Evolutionary conservation across 768 basidiomycete genomes (phyloP).

Genomic region (Agaricus sinodeliciosus): DNA sequence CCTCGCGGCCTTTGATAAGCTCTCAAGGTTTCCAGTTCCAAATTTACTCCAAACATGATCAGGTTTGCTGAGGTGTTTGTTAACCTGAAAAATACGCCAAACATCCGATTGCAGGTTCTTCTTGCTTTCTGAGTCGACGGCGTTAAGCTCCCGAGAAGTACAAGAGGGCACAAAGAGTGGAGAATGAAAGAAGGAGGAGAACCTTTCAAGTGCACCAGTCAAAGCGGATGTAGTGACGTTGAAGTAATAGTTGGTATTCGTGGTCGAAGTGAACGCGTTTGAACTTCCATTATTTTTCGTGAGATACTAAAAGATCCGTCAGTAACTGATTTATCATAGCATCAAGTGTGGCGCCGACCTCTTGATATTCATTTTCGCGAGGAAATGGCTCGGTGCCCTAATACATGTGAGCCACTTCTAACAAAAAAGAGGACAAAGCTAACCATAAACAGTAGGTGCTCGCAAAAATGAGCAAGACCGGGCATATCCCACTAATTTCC

Average conservation of each 20-base stretch:
- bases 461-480: constrained; percentile 91
- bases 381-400: constrained; percentile 83
- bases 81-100: constrained; percentile 94
- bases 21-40: constrained; percentile 79
- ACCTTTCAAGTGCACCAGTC: constrained; percentile 65
- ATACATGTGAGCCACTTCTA: not conserved
- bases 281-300: constrained; percentile 78
- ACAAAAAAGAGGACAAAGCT: constrained; percentile 18
- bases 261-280: constrained; percentile 90
- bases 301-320: constrained; percentile 45
- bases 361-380: constrained; percentile 90
- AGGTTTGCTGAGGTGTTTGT: constrained; percentile 74
- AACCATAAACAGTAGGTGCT: constrained; percentile 95
- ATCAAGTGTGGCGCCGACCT: constrained; percentile 36
- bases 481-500: constrained; percentile 62
- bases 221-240: constrained; percentile 60
- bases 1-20: constrained; percentile 56
- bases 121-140: constrained; percentile 95
- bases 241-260: constrained; percentile 89
- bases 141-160: constrained; percentile 85
- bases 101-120: constrained; percentile 89
- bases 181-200: constrained; percentile 86
- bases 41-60: constrained; percentile 91
- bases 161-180: constrained; percentile 85
- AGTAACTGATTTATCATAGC: not conserved